These are phyloP conservation scores for Synchytrium microbalum DNA, from an alignment of 371 early-diverging fungal species.

Conservation along the genomic window DNA sequence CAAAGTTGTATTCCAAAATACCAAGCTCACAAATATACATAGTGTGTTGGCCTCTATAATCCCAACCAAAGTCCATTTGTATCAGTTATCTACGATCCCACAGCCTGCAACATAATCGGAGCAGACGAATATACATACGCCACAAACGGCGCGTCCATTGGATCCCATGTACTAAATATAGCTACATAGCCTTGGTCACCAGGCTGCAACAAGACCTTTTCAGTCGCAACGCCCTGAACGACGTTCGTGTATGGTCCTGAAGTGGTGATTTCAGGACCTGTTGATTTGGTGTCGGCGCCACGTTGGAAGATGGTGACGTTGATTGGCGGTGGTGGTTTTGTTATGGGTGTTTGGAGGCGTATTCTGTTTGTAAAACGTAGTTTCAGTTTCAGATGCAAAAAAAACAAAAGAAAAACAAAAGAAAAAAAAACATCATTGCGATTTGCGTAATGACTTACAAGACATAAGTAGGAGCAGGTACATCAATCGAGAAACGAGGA, in stretches of 20 bases:
- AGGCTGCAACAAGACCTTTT: conserved; percentile 1
- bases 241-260: conserved; percentile 69
- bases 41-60: too few relatives aligned
- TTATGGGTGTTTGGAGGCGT: conserved; percentile 60
- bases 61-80: too few relatives aligned
- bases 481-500: background rate
- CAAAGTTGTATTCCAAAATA: too few relatives aligned
- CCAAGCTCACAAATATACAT: too few relatives aligned
- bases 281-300: conserved; percentile 43
- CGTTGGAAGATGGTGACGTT: conserved; percentile 62
- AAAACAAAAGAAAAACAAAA: background rate
- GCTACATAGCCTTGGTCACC: conserved; percentile 15
- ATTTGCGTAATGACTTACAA: too few relatives aligned
- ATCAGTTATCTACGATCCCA: too few relatives aligned
- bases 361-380: conserved; percentile 40
- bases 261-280: conserved; percentile 54
- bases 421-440: too few relatives aligned
- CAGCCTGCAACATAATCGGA: too few relatives aligned
- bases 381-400: conserved; percentile 31
- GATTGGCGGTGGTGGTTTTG: conserved; percentile 57
- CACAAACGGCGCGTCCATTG: background rate
- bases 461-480: background rate
- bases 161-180: conserved; percentile 53
- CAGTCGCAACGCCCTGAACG: conserved; percentile 41
- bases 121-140: conserved; percentile 2